A percentile compares a stretch with the other conserved stretches of the same genome.
phyloP scores from a whole-genome alignment of 2,329 filamentous ascomycete species.

The Pseudogymnoascus sp. region DNA sequence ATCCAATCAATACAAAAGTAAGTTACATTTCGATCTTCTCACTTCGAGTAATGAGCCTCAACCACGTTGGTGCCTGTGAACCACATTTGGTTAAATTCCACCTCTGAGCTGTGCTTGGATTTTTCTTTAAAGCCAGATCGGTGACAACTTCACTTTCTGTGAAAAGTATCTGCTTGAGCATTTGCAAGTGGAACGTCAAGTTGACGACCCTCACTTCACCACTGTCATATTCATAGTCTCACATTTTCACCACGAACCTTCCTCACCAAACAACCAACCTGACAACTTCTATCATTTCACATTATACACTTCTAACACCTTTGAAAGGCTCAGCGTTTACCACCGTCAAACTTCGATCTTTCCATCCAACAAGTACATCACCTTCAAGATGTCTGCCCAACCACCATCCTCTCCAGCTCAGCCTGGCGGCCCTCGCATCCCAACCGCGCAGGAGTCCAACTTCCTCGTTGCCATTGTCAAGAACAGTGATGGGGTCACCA shows the following conservation, averaged over 20 bases:
- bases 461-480: background rate
- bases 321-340: background rate
- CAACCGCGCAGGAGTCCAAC: background rate
- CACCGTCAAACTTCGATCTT: background rate
- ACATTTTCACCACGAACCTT: background rate
- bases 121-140: background rate
- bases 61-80: background rate
- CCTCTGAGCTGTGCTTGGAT: background rate
- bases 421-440: background rate
- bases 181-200: background rate
- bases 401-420: background rate
- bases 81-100: background rate
- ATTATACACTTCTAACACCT: background rate
- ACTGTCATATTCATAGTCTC: background rate
- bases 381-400: background rate
- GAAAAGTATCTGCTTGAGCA: background rate
- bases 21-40: background rate
- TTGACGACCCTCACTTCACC: background rate
- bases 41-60: background rate
- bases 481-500: slow-evolving; percentile 4
- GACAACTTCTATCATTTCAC: background rate
- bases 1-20: background rate
- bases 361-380: background rate
- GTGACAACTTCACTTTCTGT: background rate
- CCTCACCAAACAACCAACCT: background rate